phyloP scores from a whole-genome alignment of 2,329 filamentous ascomycete species.

The Pyrenochaeta sp. region DNA sequence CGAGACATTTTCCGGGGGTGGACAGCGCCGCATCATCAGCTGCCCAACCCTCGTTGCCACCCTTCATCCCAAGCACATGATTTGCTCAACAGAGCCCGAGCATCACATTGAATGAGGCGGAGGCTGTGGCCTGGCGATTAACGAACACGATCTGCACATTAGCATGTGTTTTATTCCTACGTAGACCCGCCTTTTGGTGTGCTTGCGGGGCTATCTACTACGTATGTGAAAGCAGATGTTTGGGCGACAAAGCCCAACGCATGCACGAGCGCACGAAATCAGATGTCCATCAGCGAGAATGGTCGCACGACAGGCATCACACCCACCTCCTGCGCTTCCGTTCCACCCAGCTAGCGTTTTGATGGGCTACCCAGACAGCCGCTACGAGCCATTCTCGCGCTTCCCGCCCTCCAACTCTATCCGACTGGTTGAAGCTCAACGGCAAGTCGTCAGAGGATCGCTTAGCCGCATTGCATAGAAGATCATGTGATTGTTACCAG shows the following conservation, averaged over 20 bases:
- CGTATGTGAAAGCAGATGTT: too few relatives aligned
- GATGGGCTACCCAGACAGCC: conserved; percentile 20
- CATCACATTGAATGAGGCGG: conserved; percentile 1
- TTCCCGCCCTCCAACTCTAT: conserved; percentile 29
- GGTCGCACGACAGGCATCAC: conserved; percentile 32
- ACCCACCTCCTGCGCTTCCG: conserved; percentile 18
- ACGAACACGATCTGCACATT: neutral
- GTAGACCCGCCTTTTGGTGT: too few relatives aligned
- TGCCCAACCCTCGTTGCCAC: conserved; percentile 30
- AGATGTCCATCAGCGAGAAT: conserved; percentile 22
- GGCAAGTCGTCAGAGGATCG: conserved; percentile 33
- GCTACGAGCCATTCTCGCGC: conserved; percentile 28
- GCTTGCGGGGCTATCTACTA: too few relatives aligned
- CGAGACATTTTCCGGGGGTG: conserved; percentile 18
- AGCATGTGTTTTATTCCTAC: too few relatives aligned
- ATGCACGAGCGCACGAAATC: conserved; percentile 30
- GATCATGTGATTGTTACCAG: conserved; percentile 35
- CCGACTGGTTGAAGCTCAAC: conserved; percentile 38
- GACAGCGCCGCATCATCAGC: conserved; percentile 15
- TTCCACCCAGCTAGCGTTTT: conserved; percentile 18
- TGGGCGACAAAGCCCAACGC: conserved; percentile 7
- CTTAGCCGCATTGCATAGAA: conserved; percentile 38
- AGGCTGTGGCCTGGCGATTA: neutral
- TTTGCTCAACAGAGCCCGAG: conserved; percentile 5
- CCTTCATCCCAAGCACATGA: conserved; percentile 9